phyloP scores from a whole-genome alignment of 106 monocot species.

The Triglochin maritima region DNA sequence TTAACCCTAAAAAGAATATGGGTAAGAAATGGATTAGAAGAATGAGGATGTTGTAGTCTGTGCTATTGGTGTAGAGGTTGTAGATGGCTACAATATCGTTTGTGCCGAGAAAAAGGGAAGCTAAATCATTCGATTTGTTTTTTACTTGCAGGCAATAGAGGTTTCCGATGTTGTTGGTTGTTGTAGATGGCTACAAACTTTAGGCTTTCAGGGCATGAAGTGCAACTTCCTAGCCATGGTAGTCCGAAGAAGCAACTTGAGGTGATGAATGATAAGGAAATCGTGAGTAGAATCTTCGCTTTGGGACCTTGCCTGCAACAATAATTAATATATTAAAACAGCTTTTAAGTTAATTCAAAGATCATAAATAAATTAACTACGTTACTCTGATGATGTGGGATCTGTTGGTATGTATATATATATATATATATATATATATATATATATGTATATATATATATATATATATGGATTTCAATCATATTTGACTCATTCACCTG shows the following conservation, averaged over 20 bases:
- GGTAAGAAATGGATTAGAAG: slow-evolving; percentile 32
- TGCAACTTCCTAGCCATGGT: slow-evolving; percentile 46
- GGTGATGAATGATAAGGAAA: slow-evolving; percentile 33
- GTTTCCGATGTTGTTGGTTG: slow-evolving; percentile 50
- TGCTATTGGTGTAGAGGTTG: slow-evolving; percentile 36
- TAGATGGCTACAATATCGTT: slow-evolving; percentile 55
- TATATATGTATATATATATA: too few species aligned
- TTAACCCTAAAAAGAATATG: slow-evolving; percentile 32
- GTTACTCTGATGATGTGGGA: too few species aligned
- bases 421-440: too few species aligned
- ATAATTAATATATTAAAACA: too few species aligned
- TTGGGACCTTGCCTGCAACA: slow-evolving; percentile 40
- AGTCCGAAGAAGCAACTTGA: slow-evolving; percentile 52
- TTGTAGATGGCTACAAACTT: too few species aligned
- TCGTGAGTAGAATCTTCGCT: slow-evolving; percentile 46
- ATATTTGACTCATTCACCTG: too few species aligned
- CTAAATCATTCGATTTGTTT: slow-evolving; percentile 36
- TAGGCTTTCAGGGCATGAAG: slow-evolving; percentile 36
- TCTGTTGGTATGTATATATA: too few species aligned
- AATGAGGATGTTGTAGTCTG: slow-evolving; percentile 30
- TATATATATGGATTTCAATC: too few species aligned
- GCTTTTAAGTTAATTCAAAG: too few species aligned
- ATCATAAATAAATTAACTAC: too few species aligned
- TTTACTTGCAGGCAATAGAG: slow-evolving; percentile 43
- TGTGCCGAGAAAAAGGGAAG: slow-evolving; percentile 48